phyloP scores from a whole-genome alignment of 225 moss, liverwort and hornwort species.

The Anthoceros angustus region DNA sequence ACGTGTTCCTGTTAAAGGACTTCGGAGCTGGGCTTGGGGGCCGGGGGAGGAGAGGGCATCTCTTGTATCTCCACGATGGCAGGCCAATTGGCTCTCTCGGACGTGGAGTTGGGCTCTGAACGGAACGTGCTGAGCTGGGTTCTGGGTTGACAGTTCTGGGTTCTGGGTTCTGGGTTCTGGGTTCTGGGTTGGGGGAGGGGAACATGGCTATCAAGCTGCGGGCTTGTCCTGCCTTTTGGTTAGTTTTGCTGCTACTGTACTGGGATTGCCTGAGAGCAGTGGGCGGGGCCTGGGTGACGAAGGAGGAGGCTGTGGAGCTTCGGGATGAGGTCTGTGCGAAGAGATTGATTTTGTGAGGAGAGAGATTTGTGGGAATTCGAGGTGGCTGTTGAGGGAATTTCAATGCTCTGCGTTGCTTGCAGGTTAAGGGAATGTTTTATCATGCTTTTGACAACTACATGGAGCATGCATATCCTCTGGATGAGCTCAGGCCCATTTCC shows the following conservation, averaged over 20 bases:
- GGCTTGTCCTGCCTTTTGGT: background rate
- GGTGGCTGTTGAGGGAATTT: background rate
- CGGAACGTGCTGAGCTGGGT: too few relatives aligned
- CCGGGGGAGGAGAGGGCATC: too few relatives aligned
- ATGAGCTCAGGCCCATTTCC: slow-evolving; percentile 81
- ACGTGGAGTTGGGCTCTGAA: too few relatives aligned
- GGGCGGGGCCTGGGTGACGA: slow-evolving; percentile 32
- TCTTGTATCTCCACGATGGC: too few relatives aligned
- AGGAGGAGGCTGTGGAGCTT: slow-evolving; percentile 53
- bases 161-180: too few relatives aligned
- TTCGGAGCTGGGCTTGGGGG: too few relatives aligned
- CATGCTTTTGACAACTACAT: slow-evolving; percentile 92
- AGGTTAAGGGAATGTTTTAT: slow-evolving; percentile 92
- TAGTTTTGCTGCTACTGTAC: background rate
- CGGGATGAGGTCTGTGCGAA: slow-evolving; percentile 58
- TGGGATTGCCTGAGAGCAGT: background rate
- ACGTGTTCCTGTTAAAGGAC: too few relatives aligned
- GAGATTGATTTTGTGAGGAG: too few relatives aligned
- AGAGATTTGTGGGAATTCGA: background rate
- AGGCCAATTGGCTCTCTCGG: too few relatives aligned
- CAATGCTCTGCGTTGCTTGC: slow-evolving; percentile 10
- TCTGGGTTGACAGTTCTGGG: too few relatives aligned
- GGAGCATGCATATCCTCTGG: slow-evolving; percentile 83
- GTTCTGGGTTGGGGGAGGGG: too few relatives aligned
- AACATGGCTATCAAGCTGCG: background rate